Conservation (phyloP, 2,329 filamentous ascomycete genomes). For the Parascedosporium putredinis region DNA sequence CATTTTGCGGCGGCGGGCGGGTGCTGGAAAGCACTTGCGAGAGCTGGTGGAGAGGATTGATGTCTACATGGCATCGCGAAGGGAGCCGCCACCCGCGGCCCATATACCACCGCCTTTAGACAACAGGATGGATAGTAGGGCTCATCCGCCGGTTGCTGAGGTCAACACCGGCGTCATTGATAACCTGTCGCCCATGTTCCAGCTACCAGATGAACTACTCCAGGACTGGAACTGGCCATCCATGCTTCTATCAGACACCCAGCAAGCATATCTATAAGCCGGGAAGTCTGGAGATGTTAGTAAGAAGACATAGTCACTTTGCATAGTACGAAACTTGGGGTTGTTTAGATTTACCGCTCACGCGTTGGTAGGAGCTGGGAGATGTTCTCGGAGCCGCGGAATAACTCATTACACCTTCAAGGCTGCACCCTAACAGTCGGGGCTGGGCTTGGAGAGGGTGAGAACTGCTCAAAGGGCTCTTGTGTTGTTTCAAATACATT, state of each 20-base stretch:
- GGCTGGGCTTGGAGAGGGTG: too few species aligned
- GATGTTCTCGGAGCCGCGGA: too few species aligned
- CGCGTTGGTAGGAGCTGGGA: too few species aligned
- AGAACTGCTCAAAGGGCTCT: too few species aligned
- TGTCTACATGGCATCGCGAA: constrained; percentile 13
- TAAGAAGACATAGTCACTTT: background rate
- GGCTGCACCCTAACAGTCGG: too few species aligned
- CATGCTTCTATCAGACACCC: background rate
- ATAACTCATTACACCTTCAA: too few species aligned
- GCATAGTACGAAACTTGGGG: too few species aligned
- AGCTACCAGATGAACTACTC: constrained; percentile 1
- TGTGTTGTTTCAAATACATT: too few species aligned
- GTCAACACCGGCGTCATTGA: background rate
- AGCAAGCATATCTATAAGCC: background rate
- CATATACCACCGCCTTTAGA: too few species aligned
- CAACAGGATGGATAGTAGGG: background rate
- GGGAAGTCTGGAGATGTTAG: background rate
- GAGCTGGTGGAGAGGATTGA: constrained; percentile 16
- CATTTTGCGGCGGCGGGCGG: constrained; percentile 13
- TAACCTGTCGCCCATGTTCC: background rate
- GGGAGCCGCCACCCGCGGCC: background rate
- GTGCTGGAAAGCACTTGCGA: constrained; percentile 16
- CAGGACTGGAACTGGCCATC: constrained; percentile 4
- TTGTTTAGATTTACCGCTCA: too few species aligned
- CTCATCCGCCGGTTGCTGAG: background rate